Evolutionary conservation across 75 land plant species (phyloP), one percentile per base, ranked within the genome.

Genomic region (Sequoiadendron giganteum): DNA sequence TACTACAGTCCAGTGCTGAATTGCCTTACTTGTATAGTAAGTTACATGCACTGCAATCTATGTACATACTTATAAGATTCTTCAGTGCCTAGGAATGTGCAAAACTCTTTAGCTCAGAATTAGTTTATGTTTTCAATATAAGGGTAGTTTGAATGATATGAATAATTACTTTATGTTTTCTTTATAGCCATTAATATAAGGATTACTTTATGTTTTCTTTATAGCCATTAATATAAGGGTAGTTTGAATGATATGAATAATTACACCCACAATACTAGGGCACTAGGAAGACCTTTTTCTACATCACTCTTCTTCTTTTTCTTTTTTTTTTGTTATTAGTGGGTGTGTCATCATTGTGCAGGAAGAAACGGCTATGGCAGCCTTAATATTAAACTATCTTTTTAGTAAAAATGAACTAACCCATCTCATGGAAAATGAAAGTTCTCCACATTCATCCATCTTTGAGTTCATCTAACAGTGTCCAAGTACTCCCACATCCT

Each of bases 251-350:
- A 38, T 77, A 77, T 77, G 80, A 38, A 78, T 78, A 78, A 78
- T 78, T 78, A 78, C 81, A 78, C 81, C 81, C 81, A 78, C 80
- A 77, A 77, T 77, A 3, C 80, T 16, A 77, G 40, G 40, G 80
- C 80, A 77, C 81, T 32, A 19, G 11, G 43, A 18, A 78, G 28
- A 39, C 2, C 81, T 78, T 78, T 77, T 78, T 39, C 21, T 78
- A 39, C 70, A 61, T 61, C 70, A 19, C 28, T 6, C 25, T 61
- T 61, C 28, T n/a, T n/a, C n/a, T n/a, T n/a, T n/a, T n/a, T n/a
- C n/a, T n/a, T n/a, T n/a, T n/a, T n/a, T n/a, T n/a, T 61, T 61
- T 61, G 70, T 61, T 61, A 8, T 61, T 61, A 78, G 81, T 78
- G 81, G 81, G 40, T 0, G 10, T 42, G 19, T 8, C 81, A 78